phyloP scores from a whole-genome alignment of 73 alveolate species.

The Paramecium caudatum region DNA sequence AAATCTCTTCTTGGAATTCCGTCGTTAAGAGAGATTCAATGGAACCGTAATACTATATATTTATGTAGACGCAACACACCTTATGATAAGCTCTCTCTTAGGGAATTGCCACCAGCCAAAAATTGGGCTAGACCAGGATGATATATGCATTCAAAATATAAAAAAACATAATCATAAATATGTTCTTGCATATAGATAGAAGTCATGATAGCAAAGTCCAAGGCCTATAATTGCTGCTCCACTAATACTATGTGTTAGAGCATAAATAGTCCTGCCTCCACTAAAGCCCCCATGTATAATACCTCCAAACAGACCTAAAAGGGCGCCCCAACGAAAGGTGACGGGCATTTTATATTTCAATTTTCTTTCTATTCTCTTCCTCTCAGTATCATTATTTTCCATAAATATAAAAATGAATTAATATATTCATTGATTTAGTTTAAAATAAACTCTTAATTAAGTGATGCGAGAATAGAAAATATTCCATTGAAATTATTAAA shows the following conservation, averaged over 20 bases:
- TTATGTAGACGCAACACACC: conserved; percentile 36
- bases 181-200: conserved; percentile 54
- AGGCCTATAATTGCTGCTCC: conserved; percentile 6
- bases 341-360: conserved; percentile 58
- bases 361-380: conserved; percentile 29
- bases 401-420: too few species aligned
- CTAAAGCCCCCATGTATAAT: conserved; percentile 51
- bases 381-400: conserved; percentile 1
- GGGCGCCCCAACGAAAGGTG: conserved; percentile 58
- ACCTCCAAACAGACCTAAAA: conserved; percentile 61
- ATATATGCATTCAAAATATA: too few species aligned
- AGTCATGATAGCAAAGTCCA: conserved; percentile 56
- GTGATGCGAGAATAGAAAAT: too few species aligned
- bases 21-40: conserved; percentile 54
- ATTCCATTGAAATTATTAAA: too few species aligned
- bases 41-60: conserved; percentile 32
- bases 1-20: conserved; percentile 64
- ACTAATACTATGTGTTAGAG: neutral
- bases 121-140: conserved; percentile 73
- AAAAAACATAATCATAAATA: conserved; percentile 24
- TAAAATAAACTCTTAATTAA: too few species aligned
- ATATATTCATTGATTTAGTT: too few species aligned
- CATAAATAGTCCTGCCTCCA: conserved; percentile 6
- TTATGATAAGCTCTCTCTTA: conserved; percentile 68
- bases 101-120: conserved; percentile 74